Evolutionary conservation across 306 rosid species (phyloP).

Genomic region (Mucuna pruriens): DNA sequence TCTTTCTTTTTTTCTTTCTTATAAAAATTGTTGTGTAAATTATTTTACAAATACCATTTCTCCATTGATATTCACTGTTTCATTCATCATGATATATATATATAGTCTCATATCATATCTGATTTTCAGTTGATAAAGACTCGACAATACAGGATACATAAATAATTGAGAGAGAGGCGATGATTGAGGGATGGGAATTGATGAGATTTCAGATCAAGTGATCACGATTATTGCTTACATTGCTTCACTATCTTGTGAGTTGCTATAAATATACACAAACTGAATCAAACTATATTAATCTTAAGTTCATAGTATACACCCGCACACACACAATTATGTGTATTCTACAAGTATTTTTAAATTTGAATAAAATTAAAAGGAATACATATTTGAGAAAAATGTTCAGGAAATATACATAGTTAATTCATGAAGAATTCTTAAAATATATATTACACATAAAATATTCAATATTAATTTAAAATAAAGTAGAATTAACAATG

Average conservation of each 20-base stretch:
- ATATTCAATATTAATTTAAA: background rate
- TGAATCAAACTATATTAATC: background rate
- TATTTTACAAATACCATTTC: too few species aligned
- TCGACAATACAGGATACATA: background rate
- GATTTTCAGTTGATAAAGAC: constrained; percentile 15
- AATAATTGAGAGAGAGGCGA: constrained; percentile 4
- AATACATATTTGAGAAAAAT: background rate
- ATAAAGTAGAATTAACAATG: background rate
- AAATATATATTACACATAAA: background rate
- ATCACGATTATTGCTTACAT: background rate
- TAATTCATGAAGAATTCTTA: background rate
- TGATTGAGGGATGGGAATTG: constrained; percentile 1
- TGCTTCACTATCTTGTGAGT: background rate
- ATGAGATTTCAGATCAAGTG: background rate
- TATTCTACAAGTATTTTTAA: background rate
- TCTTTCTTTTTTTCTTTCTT: too few species aligned
- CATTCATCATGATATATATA: background rate
- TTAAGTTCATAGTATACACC: background rate
- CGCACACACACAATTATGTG: background rate
- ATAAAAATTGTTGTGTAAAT: too few species aligned
- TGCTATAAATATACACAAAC: background rate
- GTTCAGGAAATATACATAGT: background rate
- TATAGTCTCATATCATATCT: background rate
- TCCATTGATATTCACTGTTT: background rate
- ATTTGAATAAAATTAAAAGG: background rate